Evolutionary conservation across 2,329 filamentous ascomycete genomes (phyloP).

Genomic region (Capronia epimyces): DNA sequence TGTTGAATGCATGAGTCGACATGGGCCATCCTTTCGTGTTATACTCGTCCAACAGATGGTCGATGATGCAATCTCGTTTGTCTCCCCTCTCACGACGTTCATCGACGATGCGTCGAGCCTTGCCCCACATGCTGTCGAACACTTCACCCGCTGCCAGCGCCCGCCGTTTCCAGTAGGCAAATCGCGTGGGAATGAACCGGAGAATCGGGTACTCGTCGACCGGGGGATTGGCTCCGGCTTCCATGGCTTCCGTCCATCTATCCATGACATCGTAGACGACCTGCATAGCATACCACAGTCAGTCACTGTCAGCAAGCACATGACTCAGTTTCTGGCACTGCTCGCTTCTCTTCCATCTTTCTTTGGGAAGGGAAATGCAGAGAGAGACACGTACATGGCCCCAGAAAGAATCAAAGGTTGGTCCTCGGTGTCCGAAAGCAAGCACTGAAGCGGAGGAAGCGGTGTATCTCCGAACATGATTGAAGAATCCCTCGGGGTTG

Average conservation of each 20-base stretch:
- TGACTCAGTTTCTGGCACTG: no score
- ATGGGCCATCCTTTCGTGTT: constrained; percentile 6
- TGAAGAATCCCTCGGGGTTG: constrained; percentile 9
- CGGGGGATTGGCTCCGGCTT: constrained; percentile 43
- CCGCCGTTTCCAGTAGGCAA: constrained; percentile 36
- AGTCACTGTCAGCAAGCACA: not conserved
- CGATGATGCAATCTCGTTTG: constrained; percentile 34
- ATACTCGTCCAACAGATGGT: constrained; percentile 36
- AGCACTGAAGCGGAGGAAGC: constrained; percentile 47
- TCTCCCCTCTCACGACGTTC: constrained; percentile 15
- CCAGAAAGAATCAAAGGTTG: constrained; percentile 29
- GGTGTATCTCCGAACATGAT: constrained; percentile 6
- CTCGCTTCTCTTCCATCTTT: not conserved
- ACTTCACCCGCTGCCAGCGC: constrained; percentile 34
- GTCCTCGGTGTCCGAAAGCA: constrained; percentile 44
- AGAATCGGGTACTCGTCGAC: constrained; percentile 45
- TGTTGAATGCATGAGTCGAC: constrained; percentile 10
- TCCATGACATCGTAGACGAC: constrained; percentile 4
- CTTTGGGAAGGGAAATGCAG: no score
- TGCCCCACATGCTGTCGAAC: constrained; percentile 40
- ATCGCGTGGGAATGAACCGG: constrained; percentile 38
- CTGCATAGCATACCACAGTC: constrained; percentile 2
- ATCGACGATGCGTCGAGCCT: constrained; percentile 29
- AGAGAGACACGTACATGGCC: constrained; percentile 10
- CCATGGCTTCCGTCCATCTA: constrained; percentile 7